Evolutionary conservation across 2,329 filamentous ascomycete species (phyloP).

Genomic region (Ophiostoma sp.): DNA sequence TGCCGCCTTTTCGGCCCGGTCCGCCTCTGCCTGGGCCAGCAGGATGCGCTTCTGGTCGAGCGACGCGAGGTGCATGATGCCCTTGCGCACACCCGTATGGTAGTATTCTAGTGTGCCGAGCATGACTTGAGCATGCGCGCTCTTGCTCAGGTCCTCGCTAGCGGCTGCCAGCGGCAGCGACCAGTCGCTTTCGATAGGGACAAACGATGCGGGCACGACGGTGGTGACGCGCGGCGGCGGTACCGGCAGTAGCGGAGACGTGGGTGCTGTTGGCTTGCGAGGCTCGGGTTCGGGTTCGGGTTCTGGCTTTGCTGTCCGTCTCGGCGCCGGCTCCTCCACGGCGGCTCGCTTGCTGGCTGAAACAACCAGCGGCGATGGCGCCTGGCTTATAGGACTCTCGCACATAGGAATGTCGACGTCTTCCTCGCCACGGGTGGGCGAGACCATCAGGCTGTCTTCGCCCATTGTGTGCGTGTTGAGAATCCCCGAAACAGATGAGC

Average conservation of each 20-base stretch:
- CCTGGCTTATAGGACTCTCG: neutral
- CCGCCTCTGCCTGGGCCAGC: conserved; percentile 25
- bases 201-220: conserved; percentile 33
- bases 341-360: too few species aligned
- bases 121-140: conserved; percentile 31
- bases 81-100: conserved; percentile 31
- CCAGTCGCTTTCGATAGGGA: conserved; percentile 33
- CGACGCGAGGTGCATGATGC: conserved; percentile 34
- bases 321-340: too few species aligned
- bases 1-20: conserved; percentile 8
- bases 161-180: conserved; percentile 29
- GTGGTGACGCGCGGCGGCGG: conserved; percentile 26
- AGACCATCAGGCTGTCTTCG: conserved; percentile 16
- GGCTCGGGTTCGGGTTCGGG: neutral
- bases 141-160: conserved; percentile 25
- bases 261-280: neutral
- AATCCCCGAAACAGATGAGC: neutral
- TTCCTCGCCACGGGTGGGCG: conserved; percentile 7
- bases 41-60: conserved; percentile 34
- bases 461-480: conserved; percentile 8
- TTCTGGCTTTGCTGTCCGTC: neutral
- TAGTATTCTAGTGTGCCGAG: conserved; percentile 33
- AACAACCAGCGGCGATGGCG: neutral
- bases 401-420: neutral
- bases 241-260: conserved; percentile 20